These are phyloP conservation scores for Gynandropsis gynandra DNA, from an alignment of 345 rosid species.

Conservation along the genomic window DNA sequence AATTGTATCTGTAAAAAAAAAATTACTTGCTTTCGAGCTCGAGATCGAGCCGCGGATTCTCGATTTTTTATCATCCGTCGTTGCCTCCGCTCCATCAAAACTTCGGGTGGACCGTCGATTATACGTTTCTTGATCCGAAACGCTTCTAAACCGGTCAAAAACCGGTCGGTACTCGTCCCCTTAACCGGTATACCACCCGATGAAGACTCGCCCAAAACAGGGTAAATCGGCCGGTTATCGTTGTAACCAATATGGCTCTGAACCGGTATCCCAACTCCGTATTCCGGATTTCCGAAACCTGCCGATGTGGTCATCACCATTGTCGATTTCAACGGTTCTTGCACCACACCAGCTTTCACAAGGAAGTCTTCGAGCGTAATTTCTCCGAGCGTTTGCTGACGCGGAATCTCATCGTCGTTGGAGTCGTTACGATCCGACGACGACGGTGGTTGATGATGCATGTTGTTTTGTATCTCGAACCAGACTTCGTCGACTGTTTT, in stretches of 20 bases:
- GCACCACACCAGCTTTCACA: constrained; percentile 74
- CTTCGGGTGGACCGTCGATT: constrained; percentile 60
- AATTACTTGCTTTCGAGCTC: constrained; percentile 83
- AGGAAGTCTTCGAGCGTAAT: constrained; percentile 84
- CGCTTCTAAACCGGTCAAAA: constrained; percentile 27
- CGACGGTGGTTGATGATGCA: constrained; percentile 22
- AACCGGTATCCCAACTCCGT: constrained; percentile 30
- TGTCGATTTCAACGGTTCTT: constrained; percentile 27
- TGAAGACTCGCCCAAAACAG: constrained; percentile 37
- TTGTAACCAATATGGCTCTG: constrained; percentile 28
- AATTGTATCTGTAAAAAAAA: neutral
- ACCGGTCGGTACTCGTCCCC: constrained; percentile 27
- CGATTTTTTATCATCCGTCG: constrained; percentile 90
- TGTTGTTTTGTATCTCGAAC: constrained; percentile 68
- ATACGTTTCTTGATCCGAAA: constrained; percentile 42
- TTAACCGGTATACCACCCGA: constrained; percentile 23
- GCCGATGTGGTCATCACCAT: constrained; percentile 15
- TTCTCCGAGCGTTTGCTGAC: constrained; percentile 66
- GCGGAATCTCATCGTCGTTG: constrained; percentile 26
- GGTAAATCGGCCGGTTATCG: constrained; percentile 28
- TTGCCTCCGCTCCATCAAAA: constrained; percentile 71
- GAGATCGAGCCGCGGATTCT: constrained; percentile 90
- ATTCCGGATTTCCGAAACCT: constrained; percentile 22
- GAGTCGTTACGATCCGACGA: constrained; percentile 6
- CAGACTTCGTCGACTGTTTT: constrained; percentile 90